phyloP scores from a whole-genome alignment of 2,329 filamentous ascomycete species.

The Fusarium nelsonii region DNA sequence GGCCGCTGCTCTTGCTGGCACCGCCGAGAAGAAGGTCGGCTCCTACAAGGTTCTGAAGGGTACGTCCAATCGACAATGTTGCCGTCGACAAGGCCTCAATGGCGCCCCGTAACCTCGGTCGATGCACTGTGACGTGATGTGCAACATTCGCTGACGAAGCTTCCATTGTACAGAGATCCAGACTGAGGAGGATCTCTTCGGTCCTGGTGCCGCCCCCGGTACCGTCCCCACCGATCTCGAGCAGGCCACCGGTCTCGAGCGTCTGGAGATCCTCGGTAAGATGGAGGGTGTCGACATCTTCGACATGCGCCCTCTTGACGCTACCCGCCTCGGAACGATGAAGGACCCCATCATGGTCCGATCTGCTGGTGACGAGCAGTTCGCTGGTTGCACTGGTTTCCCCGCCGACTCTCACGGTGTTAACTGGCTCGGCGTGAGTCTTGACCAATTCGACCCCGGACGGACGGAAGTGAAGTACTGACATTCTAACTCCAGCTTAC shows the following conservation, averaged over 20 bases:
- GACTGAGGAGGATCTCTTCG: conserved; percentile 82
- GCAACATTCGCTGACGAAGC: conserved; percentile 41
- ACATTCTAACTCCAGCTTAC: conserved; percentile 69
- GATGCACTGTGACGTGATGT: conserved; percentile 30
- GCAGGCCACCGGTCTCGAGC: conserved; percentile 96
- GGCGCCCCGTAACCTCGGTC: conserved; percentile 44
- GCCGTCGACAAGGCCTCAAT: conserved; percentile 26
- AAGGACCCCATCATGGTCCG: conserved; percentile 91
- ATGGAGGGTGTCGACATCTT: conserved; percentile 99
- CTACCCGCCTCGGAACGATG: conserved; percentile 90
- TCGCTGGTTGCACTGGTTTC: conserved; percentile 93
- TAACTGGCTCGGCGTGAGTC: conserved; percentile 87
- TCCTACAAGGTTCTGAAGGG: conserved; percentile 61
- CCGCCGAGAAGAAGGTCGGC: conserved; percentile 61
- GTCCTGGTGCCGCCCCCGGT: conserved; percentile 84
- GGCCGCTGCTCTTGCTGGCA: conserved; percentile 53
- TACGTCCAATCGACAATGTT: conserved; percentile 53
- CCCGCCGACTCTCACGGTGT: conserved; percentile 93
- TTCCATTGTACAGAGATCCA: conserved; percentile 76
- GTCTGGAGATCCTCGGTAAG: conserved; percentile 98
- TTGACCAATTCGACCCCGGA: conserved; percentile 22
- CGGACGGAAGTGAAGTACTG: conserved; percentile 33
- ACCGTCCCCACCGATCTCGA: conserved; percentile 94
- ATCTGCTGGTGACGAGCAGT: conserved; percentile 96
- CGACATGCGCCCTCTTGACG: conserved; percentile 96